Percentiles rank a stretch among this genome's conserved stretches.
Conservation (phyloP, 108 stramenopile genomes). For the Fistulifera solaris region DNA sequence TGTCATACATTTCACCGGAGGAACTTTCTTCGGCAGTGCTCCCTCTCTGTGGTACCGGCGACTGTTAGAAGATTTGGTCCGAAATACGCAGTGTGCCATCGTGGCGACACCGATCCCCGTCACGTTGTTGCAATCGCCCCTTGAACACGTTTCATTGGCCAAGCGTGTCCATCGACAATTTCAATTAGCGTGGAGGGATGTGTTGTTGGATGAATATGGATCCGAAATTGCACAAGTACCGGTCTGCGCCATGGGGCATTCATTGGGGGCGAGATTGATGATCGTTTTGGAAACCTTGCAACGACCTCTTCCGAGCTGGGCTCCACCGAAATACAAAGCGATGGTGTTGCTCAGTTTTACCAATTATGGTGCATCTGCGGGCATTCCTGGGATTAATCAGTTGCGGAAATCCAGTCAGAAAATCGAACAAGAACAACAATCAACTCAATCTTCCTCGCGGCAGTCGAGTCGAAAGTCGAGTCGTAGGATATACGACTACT, state of each 20-base stretch:
- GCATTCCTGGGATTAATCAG: conserved; percentile 37
- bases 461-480: conserved; percentile 2
- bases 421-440: conserved; percentile 7
- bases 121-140: conserved; percentile 47
- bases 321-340: conserved; percentile 26
- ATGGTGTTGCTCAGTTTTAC: conserved; percentile 48
- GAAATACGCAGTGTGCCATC: conserved; percentile 45
- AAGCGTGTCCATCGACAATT: conserved; percentile 38
- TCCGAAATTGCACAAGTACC: conserved; percentile 33
- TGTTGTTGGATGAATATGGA: conserved; percentile 74
- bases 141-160: conserved; percentile 55
- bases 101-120: conserved; percentile 68
- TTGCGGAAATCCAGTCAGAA: conserved; percentile 23
- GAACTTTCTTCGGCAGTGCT: conserved; percentile 66
- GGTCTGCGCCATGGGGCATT: conserved; percentile 69
- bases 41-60: conserved; percentile 58
- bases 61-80: conserved; percentile 50
- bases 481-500: conserved; percentile 16
- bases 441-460: background rate
- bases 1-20: conserved; percentile 77
- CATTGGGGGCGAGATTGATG: conserved; percentile 62
- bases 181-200: conserved; percentile 46
- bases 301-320: background rate
- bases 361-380: conserved; percentile 39
- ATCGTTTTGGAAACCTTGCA: conserved; percentile 41